phyloP scores from a whole-genome alignment of 495 filamentous ascomycete species.

The Hypoxylon cercidicola region DNA sequence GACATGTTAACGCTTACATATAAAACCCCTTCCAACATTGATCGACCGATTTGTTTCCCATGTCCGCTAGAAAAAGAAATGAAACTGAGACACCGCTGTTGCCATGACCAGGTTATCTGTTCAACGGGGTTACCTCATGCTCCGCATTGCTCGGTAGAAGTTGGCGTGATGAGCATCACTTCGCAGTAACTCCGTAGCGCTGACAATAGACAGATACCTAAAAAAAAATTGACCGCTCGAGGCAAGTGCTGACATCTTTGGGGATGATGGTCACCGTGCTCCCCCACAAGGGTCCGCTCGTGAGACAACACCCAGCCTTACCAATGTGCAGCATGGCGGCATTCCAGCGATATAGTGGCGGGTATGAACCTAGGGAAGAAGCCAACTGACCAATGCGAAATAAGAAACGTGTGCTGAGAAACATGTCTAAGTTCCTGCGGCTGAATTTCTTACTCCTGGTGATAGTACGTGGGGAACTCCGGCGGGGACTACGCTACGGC shows the following conservation, averaged over 20 bases:
- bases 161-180: background rate
- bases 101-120: no score
- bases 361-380: background rate
- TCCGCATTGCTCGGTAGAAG: background rate
- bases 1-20: no score
- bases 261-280: background rate
- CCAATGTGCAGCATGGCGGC: background rate
- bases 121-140: no score
- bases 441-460: constrained; percentile 1
- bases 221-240: background rate
- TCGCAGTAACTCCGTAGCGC: background rate
- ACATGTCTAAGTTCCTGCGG: background rate
- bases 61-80: no score
- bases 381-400: background rate
- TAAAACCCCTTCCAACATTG: no score
- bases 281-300: background rate
- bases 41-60: no score
- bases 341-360: constrained; percentile 1
- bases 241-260: background rate
- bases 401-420: background rate
- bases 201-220: no score
- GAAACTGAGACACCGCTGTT: no score
- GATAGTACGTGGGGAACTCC: constrained; percentile 40
- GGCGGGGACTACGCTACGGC: constrained; percentile 10
- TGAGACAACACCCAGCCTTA: background rate